Percentiles rank a stretch among this genome's conserved stretches.
phyloP scores from a whole-genome alignment of 2,329 filamentous ascomycete species.

The Monosporascus sp. region DNA sequence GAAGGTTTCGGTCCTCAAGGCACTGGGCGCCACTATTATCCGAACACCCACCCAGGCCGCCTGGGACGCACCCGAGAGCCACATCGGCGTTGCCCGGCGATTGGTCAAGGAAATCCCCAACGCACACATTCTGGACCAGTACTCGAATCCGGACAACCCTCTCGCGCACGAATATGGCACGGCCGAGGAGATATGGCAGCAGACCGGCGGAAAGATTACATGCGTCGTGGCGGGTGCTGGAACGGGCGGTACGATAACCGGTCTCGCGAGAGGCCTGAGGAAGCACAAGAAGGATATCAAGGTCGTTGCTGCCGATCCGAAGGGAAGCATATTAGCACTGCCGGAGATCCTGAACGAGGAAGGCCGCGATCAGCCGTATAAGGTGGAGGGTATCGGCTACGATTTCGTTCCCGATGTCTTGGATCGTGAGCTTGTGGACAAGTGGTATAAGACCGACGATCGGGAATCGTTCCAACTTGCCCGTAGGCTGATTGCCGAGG shows the following conservation, averaged over 20 bases:
- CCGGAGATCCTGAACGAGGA: conserved; percentile 76
- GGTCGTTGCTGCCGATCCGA: conserved; percentile 86
- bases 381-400: conserved; percentile 98
- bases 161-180: conserved; percentile 90
- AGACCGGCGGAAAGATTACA: conserved; percentile 77
- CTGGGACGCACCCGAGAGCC: conserved; percentile 89
- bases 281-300: conserved; percentile 85
- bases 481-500: conserved; percentile 85
- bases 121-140: conserved; percentile 95
- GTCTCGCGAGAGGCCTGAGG: conserved; percentile 74
- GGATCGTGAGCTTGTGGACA: conserved; percentile 72
- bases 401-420: conserved; percentile 97
- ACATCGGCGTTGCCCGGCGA: conserved; percentile 88
- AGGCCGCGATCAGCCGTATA: conserved; percentile 79
- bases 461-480: conserved; percentile 85
- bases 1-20: conserved; percentile 91
- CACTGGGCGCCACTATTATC: conserved; percentile 94
- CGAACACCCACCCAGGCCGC: conserved; percentile 94
- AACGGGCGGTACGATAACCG: conserved; percentile 92
- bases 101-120: conserved; percentile 95
- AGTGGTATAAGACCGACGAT: conserved; percentile 98
- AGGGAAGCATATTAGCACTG: conserved; percentile 84
- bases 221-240: conserved; percentile 88
- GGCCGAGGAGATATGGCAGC: conserved; percentile 91
- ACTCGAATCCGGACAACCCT: conserved; percentile 87